Conservation (phyloP, 2,329 filamentous ascomycete genomes). For the Colletotrichum sp. region DNA sequence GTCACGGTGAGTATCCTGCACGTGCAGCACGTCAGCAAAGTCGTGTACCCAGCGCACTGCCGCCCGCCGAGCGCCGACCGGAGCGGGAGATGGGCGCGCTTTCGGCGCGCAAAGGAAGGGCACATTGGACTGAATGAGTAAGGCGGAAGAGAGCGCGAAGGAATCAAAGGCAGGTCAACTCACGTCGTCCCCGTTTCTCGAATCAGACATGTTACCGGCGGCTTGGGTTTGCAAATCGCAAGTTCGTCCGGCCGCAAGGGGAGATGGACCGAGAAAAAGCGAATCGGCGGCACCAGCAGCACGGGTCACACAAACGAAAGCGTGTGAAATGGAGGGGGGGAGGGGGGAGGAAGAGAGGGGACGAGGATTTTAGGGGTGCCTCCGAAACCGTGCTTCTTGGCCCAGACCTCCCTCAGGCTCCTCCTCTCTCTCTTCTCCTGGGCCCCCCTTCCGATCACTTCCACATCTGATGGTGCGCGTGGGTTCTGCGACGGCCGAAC, state of each 20-base stretch:
- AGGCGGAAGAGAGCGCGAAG: neutral
- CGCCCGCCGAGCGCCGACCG: neutral
- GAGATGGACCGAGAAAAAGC: neutral
- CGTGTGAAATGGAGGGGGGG: neutral
- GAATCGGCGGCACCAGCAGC: neutral
- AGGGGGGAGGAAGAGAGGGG: neutral
- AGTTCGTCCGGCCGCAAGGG: neutral
- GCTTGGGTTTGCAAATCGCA: neutral
- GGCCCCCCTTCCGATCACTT: neutral
- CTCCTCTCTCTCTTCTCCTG: neutral
- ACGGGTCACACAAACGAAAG: neutral
- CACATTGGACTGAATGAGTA: neutral
- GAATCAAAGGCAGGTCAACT: neutral
- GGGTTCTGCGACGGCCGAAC: neutral
- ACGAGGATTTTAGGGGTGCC: neutral
- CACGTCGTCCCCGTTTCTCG: neutral
- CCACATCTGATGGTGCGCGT: neutral
- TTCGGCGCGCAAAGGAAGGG: neutral
- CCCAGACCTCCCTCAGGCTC: neutral
- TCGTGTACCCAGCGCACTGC: neutral
- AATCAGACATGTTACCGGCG: neutral
- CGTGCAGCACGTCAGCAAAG: neutral
- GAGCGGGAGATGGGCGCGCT: neutral
- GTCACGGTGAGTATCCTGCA: neutral
- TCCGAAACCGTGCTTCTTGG: neutral